Evolutionary conservation across 495 filamentous ascomycete species (phyloP), one percentile per base, ranked within the genome.

Genomic region (Aspergillus homomorphus): DNA sequence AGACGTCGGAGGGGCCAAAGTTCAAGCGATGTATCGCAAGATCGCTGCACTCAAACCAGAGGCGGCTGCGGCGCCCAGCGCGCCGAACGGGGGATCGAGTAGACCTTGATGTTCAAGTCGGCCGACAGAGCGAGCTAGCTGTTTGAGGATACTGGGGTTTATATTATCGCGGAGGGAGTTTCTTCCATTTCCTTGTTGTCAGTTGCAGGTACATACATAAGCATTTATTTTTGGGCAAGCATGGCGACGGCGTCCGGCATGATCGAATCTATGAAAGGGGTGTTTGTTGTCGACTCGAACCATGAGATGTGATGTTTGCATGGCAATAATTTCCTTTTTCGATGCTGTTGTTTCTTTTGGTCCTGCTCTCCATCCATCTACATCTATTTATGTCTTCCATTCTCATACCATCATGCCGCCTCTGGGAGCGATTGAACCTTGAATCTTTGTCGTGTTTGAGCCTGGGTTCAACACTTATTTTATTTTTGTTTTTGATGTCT

Each of bases 21-120:
- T 82, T 42, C 74, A 73, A 49, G 70, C 71, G 58, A 81, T 82
- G 78, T 82, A 77, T 57, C 64, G 76, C 44, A 80, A 77, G 59
- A 61, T 64, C 56, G 70, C 70, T 62, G 68, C 65, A 7, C 66
- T 57, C 26, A 75, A 71, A 54, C 62, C 64, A 30, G 58, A 68
- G 19, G 45, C 57, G 20, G 38, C 57, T 50, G 51, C 51, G 56
- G 63, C 70, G 38, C 41, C 66, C 33, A 38, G 33, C 30, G 28
- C 58, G 15, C 66, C 66, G n/a, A 73, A 73, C 51, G 71, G 75
- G 42, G 54, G 55, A 45, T 68, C 59, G 52, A 33, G 41, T 45
- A 62, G 53, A 51, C 45, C 45, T 53, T 44, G 55, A 58, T 43
- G 56, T 55, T 62, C 54, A 51, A 21, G 33, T 42, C 48, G 45